These are phyloP conservation scores for Kazachstania viticola DNA, from an alignment of 805 yeast genomes.

Conservation along the genomic window DNA sequence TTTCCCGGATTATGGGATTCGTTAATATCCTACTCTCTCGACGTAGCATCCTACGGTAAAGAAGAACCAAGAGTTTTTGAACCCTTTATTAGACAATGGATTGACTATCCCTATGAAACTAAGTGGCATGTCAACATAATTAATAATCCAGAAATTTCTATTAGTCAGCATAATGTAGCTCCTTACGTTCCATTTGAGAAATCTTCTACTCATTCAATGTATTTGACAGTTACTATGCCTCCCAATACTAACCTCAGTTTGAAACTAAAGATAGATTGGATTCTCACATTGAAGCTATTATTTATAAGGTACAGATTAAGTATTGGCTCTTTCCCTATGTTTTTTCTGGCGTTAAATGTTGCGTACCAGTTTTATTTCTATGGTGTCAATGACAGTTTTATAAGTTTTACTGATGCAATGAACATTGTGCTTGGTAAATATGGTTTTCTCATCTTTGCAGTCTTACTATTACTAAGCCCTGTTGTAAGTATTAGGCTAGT, in stretches of 20 bases:
- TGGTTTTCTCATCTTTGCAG: constrained; percentile 14
- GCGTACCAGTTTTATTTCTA: constrained; percentile 43
- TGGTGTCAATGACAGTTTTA: constrained; percentile 28
- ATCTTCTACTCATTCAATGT: constrained; percentile 11
- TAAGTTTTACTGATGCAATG: constrained; percentile 38
- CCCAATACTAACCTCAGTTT: constrained; percentile 10
- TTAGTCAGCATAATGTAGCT: constrained; percentile 50
- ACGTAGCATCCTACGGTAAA: too few species aligned
- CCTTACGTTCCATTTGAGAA: constrained; percentile 46
- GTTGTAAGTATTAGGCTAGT: constrained; percentile 25
- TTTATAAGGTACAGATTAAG: constrained; percentile 71
- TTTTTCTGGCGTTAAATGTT: constrained; percentile 41
- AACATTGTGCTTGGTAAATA: constrained; percentile 24
- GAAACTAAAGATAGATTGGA: constrained; percentile 16
- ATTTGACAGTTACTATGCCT: constrained; percentile 16
- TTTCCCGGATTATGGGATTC: constrained; percentile 23
- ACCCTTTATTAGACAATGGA: constrained; percentile 60
- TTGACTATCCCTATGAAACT: constrained; percentile 54
- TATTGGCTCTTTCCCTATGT: constrained; percentile 57
- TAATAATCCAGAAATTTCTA: constrained; percentile 29
- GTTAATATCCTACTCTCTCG: constrained; percentile 17
- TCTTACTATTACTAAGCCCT: constrained; percentile 30
- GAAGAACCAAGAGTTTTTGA: too few species aligned
- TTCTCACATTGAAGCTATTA: constrained; percentile 48
- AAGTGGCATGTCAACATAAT: constrained; percentile 62